Base-by-base conservation (phyloP, 176 grass and related monocot genomes). In the Oryza nivara region DNA sequence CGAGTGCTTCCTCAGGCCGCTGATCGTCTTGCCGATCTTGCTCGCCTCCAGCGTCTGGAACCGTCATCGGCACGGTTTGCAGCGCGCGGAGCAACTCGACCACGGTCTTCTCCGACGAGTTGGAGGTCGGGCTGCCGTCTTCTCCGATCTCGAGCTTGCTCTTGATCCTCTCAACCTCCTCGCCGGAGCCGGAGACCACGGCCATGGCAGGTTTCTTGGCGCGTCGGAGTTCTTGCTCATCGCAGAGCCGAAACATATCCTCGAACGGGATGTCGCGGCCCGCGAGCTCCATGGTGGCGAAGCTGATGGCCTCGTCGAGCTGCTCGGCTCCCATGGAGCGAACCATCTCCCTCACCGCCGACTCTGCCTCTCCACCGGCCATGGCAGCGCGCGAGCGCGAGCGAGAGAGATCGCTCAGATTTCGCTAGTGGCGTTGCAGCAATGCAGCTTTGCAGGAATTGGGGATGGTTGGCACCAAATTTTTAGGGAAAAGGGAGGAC, bases 31-130 rank as follows among this genome's bases (percentile, higher is more conserved):
- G 20, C 75, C 76, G 14, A 86, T 7, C 76, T 66, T 79, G 67
- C 76, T 86, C 9, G 54, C 20, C 20, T 79, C 76, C 76, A 85
- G 76, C 54, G 30, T 16, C 68, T 65, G 17, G 14, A 73, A 79
- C n/a, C n/a, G 73, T 85, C 74, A 86, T 72, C 67, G 16, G 28
- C 19, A 86, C 12, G 67, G 28, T 6, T 68, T 65, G 67, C 26
- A 86, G 75, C 75, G 30, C n/a, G 8, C 68, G 84, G 19, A 86
- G 84, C 26, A 20, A 72, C 38, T 79, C 68, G 12, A 79, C 6
- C 68, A 72, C 41, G 19, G 52, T 13, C 26, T 47, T 52, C 19
- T 78, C 76, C 36, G 76, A 78, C 12, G 76, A 46, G 13, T 7
- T 0, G 12, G 1, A 15, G 14, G 11, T 11, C 11, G 65, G 65